These are phyloP conservation scores for Yarrowia osloensis DNA, from an alignment of 805 yeast genomes.

Conservation along the genomic window DNA sequence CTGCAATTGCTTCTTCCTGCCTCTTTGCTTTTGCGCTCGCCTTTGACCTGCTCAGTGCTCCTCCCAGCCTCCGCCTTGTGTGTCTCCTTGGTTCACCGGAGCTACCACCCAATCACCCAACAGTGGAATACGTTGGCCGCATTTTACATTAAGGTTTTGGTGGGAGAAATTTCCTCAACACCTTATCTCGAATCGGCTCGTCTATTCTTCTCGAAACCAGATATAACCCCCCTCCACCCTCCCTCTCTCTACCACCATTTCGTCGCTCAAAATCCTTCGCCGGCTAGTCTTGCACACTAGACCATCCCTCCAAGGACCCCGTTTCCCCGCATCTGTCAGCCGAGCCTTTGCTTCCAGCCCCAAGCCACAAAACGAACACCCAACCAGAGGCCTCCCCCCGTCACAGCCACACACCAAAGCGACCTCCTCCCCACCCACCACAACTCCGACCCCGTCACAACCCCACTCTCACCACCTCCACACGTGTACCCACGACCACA, in stretches of 20 bases:
- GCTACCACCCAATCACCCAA: constrained; percentile 25
- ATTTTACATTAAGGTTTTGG: constrained; percentile 22
- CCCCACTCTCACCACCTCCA: neutral
- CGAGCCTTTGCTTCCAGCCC: constrained; percentile 7
- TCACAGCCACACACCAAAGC: neutral
- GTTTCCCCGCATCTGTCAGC: constrained; percentile 7
- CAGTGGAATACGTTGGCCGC: constrained; percentile 20
- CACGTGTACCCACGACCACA: constrained; percentile 7
- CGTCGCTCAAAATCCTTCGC: constrained; percentile 21
- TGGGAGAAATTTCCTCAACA: constrained; percentile 29
- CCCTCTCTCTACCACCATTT: constrained; percentile 16
- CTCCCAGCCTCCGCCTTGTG: no score
- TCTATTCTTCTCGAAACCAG: constrained; percentile 15
- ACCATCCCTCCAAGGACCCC: constrained; percentile 28
- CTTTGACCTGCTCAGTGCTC: no score
- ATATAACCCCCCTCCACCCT: constrained; percentile 13
- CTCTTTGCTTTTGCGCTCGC: neutral
- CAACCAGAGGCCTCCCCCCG: neutral
- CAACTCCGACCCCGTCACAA: neutral
- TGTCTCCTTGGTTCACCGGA: no score
- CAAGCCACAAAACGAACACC: constrained; percentile 21
- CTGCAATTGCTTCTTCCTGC: neutral
- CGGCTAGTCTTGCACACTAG: constrained; percentile 28
- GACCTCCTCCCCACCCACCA: neutral
- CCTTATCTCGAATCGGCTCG: constrained; percentile 29